Evolutionary conservation across 23 red algal genomes (phyloP), one percentile per base, ranked within the genome.

Genomic region (Porphyridium purpureum): DNA sequence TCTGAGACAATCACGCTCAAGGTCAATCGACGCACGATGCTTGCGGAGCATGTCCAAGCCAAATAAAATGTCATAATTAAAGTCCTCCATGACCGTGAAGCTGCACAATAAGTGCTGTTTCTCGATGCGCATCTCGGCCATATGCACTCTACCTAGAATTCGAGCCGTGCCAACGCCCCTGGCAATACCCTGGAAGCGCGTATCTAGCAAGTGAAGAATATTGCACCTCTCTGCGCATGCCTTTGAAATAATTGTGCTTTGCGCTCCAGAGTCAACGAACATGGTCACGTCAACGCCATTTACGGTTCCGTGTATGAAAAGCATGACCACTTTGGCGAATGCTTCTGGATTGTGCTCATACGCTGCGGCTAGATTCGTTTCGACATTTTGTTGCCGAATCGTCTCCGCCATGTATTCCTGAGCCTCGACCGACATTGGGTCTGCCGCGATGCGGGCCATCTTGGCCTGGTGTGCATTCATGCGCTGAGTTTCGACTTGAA

Each of bases 31-130:
- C 27, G 70, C 69, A 32, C 51, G 49, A 63, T 94, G 88, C 54
- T 80, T 84, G 1, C 70, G 62, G 4, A 94, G 33, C 88, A 84
- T 94, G 59, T 94, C 88, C 24, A 94, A 60, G 1, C 88, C 88
- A 38, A 94, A 68, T n/a, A 94, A 67, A 55, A 94, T 72, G 57
- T 94, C 88, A 50, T 72, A 92, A 21, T 28, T 28, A 48, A 65
- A 53, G n/a, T 49, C 62, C 67, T 84, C 75, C 66, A 94, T 76
- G n/a, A 94, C 78, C 3, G 65, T 69, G 62, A 94, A 94, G 21
- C 71, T 57, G 29, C 60, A 63, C 50, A 76, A 67, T 7, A 83
- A 64, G 33, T 75, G 54, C 38, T 80, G 69, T 2, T 26, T 47
- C 36, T 33, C 27, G 11, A 94, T 41, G 9, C 60, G 66, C 31